Evolutionary conservation across 2,329 filamentous ascomycete genomes (phyloP).

Genomic region (Colletotrichum tanaceti): DNA sequence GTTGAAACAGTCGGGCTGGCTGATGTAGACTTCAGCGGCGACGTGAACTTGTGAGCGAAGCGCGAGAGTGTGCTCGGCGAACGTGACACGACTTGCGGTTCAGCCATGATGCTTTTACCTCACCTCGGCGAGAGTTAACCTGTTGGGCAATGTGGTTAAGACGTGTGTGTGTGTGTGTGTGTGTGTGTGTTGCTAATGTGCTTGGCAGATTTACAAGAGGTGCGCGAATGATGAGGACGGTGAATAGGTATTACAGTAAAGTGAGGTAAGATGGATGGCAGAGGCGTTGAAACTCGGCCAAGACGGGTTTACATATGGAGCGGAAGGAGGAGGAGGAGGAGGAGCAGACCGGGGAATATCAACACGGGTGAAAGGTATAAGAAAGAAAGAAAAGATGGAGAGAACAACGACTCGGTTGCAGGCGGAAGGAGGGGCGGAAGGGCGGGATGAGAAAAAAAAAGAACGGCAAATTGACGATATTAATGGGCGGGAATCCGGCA

Average conservation of each 20-base stretch:
- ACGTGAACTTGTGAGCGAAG: constrained; percentile 36
- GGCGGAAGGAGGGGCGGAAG: not conserved
- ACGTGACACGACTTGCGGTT: constrained; percentile 12
- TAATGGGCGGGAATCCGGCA: constrained; percentile 18
- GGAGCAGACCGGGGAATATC: constrained; percentile 12
- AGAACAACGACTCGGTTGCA: not conserved
- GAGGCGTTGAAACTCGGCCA: constrained; percentile 17
- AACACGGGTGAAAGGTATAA: constrained; percentile 17
- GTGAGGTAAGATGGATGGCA: too few relatives aligned
- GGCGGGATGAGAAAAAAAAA: constrained; percentile 1
- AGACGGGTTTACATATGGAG: constrained; percentile 17
- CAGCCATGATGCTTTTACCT: not conserved
- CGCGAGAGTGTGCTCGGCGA: constrained; percentile 42
- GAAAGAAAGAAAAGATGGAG: not conserved
- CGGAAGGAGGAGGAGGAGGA: not conserved
- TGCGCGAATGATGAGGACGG: not conserved
- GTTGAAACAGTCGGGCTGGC: constrained; percentile 3
- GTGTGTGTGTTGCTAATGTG: not conserved
- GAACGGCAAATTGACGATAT: constrained; percentile 26
- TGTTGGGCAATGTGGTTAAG: too few relatives aligned
- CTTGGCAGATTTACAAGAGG: constrained; percentile 3
- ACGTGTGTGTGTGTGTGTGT: not conserved
- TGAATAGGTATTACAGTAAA: not conserved
- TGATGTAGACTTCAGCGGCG: constrained; percentile 12
- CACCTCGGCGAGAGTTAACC: too few relatives aligned